Percentiles rank a stretch among this genome's conserved stretches.
These are phyloP conservation scores for Dactylellina cionopaga DNA, from an alignment of 2,329 filamentous ascomycete genomes.

Conservation along the genomic window DNA sequence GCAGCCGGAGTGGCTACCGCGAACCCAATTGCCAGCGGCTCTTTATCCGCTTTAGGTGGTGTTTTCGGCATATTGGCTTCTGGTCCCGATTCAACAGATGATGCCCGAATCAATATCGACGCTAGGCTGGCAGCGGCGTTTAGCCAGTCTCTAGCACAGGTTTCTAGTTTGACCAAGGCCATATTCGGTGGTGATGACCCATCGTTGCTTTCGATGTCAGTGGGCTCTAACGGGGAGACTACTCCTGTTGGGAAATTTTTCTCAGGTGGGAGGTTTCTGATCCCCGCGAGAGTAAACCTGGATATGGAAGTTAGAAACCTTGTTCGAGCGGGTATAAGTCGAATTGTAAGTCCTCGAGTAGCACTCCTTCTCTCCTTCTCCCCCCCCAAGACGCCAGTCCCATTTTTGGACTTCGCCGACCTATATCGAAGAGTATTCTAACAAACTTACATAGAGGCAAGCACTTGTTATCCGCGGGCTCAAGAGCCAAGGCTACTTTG, in stretches of 20 bases:
- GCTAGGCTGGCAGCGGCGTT: background rate
- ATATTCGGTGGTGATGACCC: background rate
- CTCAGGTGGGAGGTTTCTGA: too few species aligned
- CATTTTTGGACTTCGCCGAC: background rate
- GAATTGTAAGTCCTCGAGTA: background rate
- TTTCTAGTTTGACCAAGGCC: background rate
- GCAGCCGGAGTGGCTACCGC: background rate
- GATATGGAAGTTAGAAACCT: background rate
- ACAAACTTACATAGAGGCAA: constrained; percentile 31
- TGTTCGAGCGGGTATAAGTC: background rate
- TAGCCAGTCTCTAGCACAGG: background rate
- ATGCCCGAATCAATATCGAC: background rate
- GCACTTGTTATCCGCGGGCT: constrained; percentile 26
- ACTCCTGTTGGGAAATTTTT: background rate
- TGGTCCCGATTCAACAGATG: background rate
- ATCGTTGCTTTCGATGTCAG: background rate
- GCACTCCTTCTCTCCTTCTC: too few species aligned
- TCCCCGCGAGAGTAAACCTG: background rate
- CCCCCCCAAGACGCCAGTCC: too few species aligned
- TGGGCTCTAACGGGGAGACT: background rate
- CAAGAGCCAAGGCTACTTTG: constrained; percentile 11
- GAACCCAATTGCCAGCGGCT: background rate
- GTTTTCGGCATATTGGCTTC: background rate
- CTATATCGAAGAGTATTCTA: constrained; percentile 5
- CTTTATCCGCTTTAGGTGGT: background rate